A percentile compares a stretch with the other conserved stretches of the same genome.
These are phyloP conservation scores for Panicum hallii DNA, from an alignment of 202 grass and related monocot species.

Conservation along the genomic window DNA sequence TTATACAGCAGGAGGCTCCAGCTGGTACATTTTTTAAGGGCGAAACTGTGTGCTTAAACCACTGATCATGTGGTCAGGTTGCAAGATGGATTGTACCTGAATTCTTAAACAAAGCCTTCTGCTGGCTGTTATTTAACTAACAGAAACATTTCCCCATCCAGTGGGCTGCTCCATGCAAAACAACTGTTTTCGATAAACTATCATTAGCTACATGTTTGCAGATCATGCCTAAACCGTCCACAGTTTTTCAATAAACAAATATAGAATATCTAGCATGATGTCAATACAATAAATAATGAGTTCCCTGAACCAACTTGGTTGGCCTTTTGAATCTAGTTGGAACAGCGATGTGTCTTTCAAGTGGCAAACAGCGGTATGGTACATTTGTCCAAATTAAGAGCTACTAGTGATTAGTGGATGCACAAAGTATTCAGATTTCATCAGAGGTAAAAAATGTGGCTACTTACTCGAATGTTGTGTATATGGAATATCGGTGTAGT, in stretches of 20 bases:
- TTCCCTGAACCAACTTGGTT: background rate
- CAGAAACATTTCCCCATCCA: slow-evolving; percentile 31
- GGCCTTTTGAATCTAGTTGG: slow-evolving; percentile 1
- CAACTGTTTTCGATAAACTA: slow-evolving; percentile 25
- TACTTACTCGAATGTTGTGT: slow-evolving; percentile 49
- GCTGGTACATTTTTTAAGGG: background rate
- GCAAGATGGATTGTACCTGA: background rate
- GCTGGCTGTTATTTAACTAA: slow-evolving; percentile 32
- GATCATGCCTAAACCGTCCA: background rate
- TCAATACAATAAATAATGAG: background rate
- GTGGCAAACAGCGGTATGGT: background rate
- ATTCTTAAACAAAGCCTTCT: slow-evolving; percentile 41
- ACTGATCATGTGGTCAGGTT: slow-evolving; percentile 24
- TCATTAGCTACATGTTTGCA: background rate
- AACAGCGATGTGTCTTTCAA: background rate
- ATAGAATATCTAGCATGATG: background rate
- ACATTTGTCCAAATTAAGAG: background rate
- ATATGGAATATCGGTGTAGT: slow-evolving; percentile 53
- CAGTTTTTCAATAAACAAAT: background rate
- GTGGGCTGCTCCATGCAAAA: slow-evolving; percentile 41
- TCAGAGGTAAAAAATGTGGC: background rate
- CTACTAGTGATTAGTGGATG: background rate
- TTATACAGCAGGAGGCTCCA: slow-evolving; percentile 6
- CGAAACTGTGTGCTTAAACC: slow-evolving; percentile 48
- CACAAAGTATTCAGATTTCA: background rate